These are phyloP conservation scores for Calocybe cyanea DNA, from an alignment of 768 basidiomycete species.

Conservation along the genomic window DNA sequence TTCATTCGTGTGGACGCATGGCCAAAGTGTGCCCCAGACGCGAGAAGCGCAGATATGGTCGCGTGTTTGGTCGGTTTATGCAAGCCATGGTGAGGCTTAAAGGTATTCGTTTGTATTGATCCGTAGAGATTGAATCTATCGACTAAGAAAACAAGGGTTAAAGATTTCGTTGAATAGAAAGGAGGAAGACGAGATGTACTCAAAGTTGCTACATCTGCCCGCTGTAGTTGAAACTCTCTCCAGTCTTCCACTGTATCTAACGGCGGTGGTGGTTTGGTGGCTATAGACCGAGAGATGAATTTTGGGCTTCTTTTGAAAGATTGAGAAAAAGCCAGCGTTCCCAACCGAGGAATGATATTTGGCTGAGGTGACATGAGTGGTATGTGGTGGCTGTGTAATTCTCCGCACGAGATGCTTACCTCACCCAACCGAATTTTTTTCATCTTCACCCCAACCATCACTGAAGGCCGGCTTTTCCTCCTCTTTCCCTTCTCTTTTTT, in stretches of 20 bases:
- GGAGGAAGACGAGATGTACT: slow-evolving; percentile 32
- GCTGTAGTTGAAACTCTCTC: slow-evolving; percentile 55
- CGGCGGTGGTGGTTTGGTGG: slow-evolving; percentile 22
- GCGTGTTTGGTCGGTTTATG: slow-evolving; percentile 64
- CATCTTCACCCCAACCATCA: slow-evolving; percentile 35
- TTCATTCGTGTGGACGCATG: slow-evolving; percentile 83
- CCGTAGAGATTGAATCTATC: slow-evolving; percentile 66
- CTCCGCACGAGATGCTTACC: slow-evolving; percentile 46
- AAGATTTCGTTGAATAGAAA: not conserved
- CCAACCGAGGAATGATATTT: slow-evolving; percentile 34
- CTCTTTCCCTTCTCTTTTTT: slow-evolving; percentile 23
- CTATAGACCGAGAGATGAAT: slow-evolving; percentile 19
- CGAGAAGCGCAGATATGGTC: slow-evolving; percentile 86
- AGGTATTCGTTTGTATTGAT: slow-evolving; percentile 73
- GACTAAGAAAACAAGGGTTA: slow-evolving; percentile 35
- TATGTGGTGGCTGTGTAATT: slow-evolving; percentile 40
- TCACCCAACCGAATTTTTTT: slow-evolving; percentile 51
- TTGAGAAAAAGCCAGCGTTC: slow-evolving; percentile 25
- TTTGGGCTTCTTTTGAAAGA: slow-evolving; percentile 14
- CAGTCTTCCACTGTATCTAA: slow-evolving; percentile 59
- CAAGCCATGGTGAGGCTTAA: slow-evolving; percentile 68
- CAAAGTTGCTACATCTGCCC: slow-evolving; percentile 52
- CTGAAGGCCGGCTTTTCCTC: slow-evolving; percentile 28
- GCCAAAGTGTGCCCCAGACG: slow-evolving; percentile 92
- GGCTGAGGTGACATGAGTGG: slow-evolving; percentile 34